Evolutionary conservation across 257 asterid species (phyloP).

Genomic region (Ballota nigra): DNA sequence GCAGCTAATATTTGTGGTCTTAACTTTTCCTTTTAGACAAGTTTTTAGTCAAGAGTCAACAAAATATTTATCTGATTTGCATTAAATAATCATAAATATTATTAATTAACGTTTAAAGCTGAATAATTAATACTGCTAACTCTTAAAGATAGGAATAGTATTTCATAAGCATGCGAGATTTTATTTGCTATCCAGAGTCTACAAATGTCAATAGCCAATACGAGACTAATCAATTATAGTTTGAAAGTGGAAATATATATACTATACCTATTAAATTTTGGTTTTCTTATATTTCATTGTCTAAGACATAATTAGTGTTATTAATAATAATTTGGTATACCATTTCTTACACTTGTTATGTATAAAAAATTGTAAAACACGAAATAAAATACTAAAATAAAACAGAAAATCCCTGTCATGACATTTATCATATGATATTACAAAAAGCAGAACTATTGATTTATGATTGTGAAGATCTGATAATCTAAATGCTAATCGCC

Average conservation of each 20-base stretch:
- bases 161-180: not conserved
- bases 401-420: too few species aligned
- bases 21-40: not conserved
- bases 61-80: not conserved
- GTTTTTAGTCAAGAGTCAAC: not conserved
- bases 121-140: not conserved
- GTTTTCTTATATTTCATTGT: too few species aligned
- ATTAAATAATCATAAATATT: not conserved
- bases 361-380: too few species aligned
- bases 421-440: too few species aligned
- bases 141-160: not conserved
- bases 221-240: not conserved
- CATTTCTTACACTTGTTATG: too few species aligned
- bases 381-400: too few species aligned
- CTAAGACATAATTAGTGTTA: too few species aligned
- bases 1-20: not conserved
- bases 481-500: not conserved
- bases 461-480: not conserved
- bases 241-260: too few species aligned
- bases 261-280: too few species aligned
- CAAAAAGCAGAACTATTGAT: too few species aligned
- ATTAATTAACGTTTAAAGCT: not conserved
- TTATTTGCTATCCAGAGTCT: not conserved
- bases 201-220: not conserved
- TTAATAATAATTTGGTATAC: too few species aligned